Evolutionary conservation across 1,284 basidiomycete genomes (phyloP).

Genomic region (Omphalotus olearius): DNA sequence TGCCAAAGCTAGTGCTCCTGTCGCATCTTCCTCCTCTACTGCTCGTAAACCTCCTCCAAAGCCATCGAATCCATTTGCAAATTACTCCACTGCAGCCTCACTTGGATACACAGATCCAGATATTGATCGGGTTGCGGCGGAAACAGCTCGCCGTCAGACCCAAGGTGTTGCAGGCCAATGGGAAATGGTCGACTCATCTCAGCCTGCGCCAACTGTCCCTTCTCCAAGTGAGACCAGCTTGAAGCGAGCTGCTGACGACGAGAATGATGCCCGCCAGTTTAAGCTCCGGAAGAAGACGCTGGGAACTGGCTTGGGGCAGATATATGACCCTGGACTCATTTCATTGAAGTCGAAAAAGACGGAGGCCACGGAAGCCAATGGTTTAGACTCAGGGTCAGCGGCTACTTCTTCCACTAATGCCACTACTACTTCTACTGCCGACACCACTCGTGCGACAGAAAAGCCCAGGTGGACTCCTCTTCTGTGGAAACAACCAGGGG

Average conservation of each 20-base stretch:
- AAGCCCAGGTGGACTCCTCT: conserved; percentile 25
- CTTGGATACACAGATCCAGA: conserved; percentile 79
- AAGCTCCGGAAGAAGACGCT: conserved; percentile 63
- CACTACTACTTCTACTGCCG: conserved; percentile 1
- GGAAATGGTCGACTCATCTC: conserved; percentile 60
- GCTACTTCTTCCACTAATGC: not conserved
- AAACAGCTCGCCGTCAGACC: conserved; percentile 52
- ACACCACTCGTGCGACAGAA: not conserved
- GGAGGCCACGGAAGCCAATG: conserved; percentile 25
- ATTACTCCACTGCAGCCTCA: conserved; percentile 85
- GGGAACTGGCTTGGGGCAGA: conserved; percentile 54
- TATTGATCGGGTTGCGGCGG: conserved; percentile 50
- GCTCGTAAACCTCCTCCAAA: conserved; percentile 43
- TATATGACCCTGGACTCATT: conserved; percentile 69
- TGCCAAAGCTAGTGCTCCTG: conserved; percentile 37
- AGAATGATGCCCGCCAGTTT: conserved; percentile 57
- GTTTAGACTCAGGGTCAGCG: not conserved
- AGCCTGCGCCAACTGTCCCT: conserved; percentile 19
- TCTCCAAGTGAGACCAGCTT: conserved; percentile 16
- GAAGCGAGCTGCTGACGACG: conserved; percentile 40
- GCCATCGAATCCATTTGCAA: conserved; percentile 68
- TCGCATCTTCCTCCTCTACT: conserved; percentile 34
- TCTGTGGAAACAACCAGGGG: conserved; percentile 24
- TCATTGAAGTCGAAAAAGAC: conserved; percentile 58
- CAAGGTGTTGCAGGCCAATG: conserved; percentile 83